Evolutionary conservation across 805 yeast species (phyloP), one percentile per base, ranked within the genome.

Genomic region (Pichia phayaonensis): DNA sequence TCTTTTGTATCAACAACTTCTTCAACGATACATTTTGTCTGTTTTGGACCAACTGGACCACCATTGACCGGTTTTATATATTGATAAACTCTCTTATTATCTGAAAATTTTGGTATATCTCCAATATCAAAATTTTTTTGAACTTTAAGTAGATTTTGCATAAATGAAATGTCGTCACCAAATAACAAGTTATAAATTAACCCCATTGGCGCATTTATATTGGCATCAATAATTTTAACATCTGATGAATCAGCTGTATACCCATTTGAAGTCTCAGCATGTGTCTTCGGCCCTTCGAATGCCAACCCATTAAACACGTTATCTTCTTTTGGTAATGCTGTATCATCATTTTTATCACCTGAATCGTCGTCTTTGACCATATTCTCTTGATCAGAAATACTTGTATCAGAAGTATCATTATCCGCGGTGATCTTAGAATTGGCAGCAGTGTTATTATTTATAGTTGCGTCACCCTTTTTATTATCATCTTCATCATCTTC

Each of bases 11-110:
- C 79, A 18, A 85, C 60, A 2, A 72, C 72, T 59, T 86, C 95
- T 5, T 73, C 71, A 44, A 86, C 82, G 18, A 72, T 63, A 69
- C 92, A 85, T 51, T 68, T 68, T 0, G 95, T 85, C 57, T 84
- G 85, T 57, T 83, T 84, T 8, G 94, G 94, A 0, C 92, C 94
- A 49, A 86, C 80, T 0, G 87, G 76, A 2, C 79, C 82, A 2
- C 79, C 82, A 46, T 75, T 71, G 42, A 86, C 67, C 1, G 92
- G 90, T 57, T 85, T 82, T 1, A 71, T 72, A 60, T 83, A 86
- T 0, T 73, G 63, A 56, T 79, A 86, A 10, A 68, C 66, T 58
- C 95, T 61, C 47, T 66, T 59, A 0, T 64, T 64, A 4, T 48
- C 44, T 26, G 54, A 63, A 48, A 68, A 76, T 55, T 58, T 67